phyloP scores from a whole-genome alignment of 2,329 filamentous ascomycete species.

The Cytospora paraplurivora region DNA sequence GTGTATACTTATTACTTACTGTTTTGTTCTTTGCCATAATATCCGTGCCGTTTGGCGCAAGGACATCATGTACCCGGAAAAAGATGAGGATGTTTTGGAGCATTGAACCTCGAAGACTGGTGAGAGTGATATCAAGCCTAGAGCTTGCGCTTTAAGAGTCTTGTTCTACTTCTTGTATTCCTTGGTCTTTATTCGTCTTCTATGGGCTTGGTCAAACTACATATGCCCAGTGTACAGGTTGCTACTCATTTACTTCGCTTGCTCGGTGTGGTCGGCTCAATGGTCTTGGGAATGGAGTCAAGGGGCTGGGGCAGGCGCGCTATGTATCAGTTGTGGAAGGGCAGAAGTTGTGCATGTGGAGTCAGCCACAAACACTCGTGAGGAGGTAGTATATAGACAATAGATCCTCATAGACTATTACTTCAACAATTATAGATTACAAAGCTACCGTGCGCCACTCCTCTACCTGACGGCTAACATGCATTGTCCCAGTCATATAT shows the following conservation, averaged over 20 bases:
- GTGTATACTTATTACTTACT: constrained; percentile 44
- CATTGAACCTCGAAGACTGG: constrained; percentile 36
- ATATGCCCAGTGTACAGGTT: not conserved
- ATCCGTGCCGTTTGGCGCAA: constrained; percentile 51
- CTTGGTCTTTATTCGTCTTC: too few relatives aligned
- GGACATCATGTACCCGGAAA: constrained; percentile 58
- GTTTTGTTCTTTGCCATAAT: constrained; percentile 48
- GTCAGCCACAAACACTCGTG: too few relatives aligned
- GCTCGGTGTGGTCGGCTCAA: not conserved
- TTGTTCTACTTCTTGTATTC: too few relatives aligned
- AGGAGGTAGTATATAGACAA: too few relatives aligned
- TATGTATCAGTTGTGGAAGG: not conserved
- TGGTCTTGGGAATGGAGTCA: not conserved
- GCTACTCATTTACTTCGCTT: not conserved
- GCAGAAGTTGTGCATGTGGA: not conserved
- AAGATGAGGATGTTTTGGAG: constrained; percentile 57
- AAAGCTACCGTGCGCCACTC: too few relatives aligned
- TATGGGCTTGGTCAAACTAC: not conserved
- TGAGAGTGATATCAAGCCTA: not conserved
- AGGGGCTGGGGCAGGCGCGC: too few relatives aligned
- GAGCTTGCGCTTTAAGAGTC: too few relatives aligned
- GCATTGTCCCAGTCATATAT: too few relatives aligned
- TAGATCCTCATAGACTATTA: too few relatives aligned
- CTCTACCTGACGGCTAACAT: too few relatives aligned
- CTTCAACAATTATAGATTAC: too few relatives aligned